Percentiles rank a stretch among this genome's conserved stretches.
Conservation (phyloP, 495 filamentous ascomycete genomes). For the Neurospora sp. region DNA sequence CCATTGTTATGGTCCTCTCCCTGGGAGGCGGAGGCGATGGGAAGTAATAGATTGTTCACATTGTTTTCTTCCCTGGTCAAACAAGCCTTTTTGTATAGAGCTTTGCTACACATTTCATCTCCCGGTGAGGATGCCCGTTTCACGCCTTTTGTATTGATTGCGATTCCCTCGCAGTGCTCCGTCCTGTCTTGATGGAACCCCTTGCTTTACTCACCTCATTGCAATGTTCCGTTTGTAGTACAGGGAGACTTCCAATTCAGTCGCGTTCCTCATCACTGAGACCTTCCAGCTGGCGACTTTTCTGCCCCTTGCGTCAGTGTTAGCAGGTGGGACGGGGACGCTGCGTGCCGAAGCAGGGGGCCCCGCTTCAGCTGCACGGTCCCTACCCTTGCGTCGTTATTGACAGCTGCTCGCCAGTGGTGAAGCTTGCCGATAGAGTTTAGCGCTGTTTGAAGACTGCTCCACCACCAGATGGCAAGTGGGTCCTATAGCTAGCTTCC, state of each 20-base stretch:
- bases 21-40: constrained; percentile 34
- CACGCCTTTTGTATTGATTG: neutral
- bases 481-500: neutral
- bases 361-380: neutral
- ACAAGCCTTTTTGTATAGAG: neutral
- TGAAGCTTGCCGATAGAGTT: constrained; percentile 5
- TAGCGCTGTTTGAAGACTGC: neutral
- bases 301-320: neutral
- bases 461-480: neutral
- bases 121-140: neutral
- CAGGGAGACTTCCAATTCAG: neutral
- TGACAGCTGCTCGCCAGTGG: constrained; percentile 22
- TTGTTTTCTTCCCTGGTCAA: neutral
- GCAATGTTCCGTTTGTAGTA: neutral
- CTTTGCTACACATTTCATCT: neutral
- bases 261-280: neutral
- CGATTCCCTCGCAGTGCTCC: neutral
- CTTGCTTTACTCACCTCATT: neutral
- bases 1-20: constrained; percentile 27
- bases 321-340: neutral
- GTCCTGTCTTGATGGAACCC: neutral
- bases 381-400: neutral
- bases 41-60: constrained; percentile 10
- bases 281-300: neutral
- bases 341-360: neutral